These are phyloP conservation scores for Tuber indicum DNA, from an alignment of 495 filamentous ascomycete genomes.

Conservation along the genomic window DNA sequence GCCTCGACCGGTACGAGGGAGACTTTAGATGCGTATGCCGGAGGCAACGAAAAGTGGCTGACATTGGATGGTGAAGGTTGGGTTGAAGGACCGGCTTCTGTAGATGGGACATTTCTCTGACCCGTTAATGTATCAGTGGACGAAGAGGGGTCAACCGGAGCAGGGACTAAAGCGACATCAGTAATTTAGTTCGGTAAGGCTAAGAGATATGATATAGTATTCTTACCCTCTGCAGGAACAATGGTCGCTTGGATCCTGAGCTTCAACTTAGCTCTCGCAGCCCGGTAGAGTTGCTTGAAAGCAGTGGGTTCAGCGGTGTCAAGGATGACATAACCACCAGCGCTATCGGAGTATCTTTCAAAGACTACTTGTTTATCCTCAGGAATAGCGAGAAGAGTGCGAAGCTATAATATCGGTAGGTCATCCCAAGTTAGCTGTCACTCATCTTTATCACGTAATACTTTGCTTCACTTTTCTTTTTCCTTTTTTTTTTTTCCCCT, in stretches of 20 bases:
- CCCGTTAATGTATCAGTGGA: not conserved
- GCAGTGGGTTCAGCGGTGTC: conserved; percentile 70
- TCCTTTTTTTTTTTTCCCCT: not conserved
- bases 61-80: conserved; percentile 11
- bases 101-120: not conserved
- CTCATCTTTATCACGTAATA: not conserved
- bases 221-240: conserved; percentile 12
- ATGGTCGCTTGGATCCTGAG: conserved; percentile 73
- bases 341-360: conserved; percentile 95
- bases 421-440: not conserved
- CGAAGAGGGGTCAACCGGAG: not conserved
- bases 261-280: conserved; percentile 97
- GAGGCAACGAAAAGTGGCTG: conserved; percentile 14
- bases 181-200: not conserved
- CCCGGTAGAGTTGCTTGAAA: conserved; percentile 94
- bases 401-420: conserved; percentile 55
- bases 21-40: conserved; percentile 33
- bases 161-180: not conserved
- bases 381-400: conserved; percentile 64
- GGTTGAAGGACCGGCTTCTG: not conserved
- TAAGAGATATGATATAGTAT: not conserved
- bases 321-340: conserved; percentile 68
- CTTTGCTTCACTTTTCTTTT: not conserved
- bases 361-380: conserved; percentile 62
- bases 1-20: conserved; percentile 10